These are phyloP conservation scores for Platismatia glauca DNA, from an alignment of 495 filamentous ascomycete species.

Conservation along the genomic window DNA sequence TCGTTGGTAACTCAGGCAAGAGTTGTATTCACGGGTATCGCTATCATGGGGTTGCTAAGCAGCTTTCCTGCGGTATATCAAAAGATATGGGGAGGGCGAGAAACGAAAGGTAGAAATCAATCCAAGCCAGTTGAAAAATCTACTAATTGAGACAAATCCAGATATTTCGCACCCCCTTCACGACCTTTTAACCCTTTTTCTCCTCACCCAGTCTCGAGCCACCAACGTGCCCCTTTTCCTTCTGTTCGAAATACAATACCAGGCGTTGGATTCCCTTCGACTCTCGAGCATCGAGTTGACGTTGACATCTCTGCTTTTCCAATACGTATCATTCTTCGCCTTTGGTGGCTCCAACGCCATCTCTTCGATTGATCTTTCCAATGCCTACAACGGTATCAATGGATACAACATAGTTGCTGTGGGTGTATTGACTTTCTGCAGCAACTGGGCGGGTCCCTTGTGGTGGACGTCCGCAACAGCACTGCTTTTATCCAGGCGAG, in stretches of 20 bases:
- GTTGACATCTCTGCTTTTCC: conserved; percentile 56
- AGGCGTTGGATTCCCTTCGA: conserved; percentile 39
- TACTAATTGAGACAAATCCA: conserved; percentile 2
- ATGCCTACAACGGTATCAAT: conserved; percentile 72
- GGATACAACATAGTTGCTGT: conserved; percentile 60
- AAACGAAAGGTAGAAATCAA: neutral
- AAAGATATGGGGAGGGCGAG: neutral
- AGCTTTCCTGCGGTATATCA: conserved; percentile 21
- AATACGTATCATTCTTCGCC: conserved; percentile 79
- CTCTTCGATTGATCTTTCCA: conserved; percentile 74
- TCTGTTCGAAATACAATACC: conserved; percentile 52
- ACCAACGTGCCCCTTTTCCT: conserved; percentile 80
- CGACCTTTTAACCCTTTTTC: conserved; percentile 63
- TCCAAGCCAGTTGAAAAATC: neutral
- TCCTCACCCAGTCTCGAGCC: conserved; percentile 76
- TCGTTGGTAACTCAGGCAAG: conserved; percentile 44
- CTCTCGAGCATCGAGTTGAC: conserved; percentile 49
- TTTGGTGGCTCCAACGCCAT: conserved; percentile 88
- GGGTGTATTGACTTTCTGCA: conserved; percentile 69
- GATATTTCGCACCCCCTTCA: conserved; percentile 36
- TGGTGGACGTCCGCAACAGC: conserved; percentile 67
- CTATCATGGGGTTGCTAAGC: conserved; percentile 32
- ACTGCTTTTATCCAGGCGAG: conserved; percentile 41
- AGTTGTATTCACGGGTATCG: conserved; percentile 46
- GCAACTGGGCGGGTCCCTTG: conserved; percentile 87